Conservation (phyloP, 345 rosid species). For the Gossypioides kirkii region DNA sequence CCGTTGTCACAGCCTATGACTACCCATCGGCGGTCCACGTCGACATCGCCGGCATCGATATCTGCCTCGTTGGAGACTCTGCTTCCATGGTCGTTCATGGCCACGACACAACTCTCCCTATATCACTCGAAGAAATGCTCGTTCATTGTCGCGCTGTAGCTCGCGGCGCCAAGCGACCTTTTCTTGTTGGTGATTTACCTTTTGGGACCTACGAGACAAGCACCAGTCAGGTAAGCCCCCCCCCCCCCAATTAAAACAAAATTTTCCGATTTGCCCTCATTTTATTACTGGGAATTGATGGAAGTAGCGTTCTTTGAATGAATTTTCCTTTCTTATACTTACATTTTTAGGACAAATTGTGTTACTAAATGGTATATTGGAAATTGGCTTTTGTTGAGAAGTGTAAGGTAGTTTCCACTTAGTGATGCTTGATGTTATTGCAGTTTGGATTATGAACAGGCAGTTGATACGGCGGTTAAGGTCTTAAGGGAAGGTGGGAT, state of each 20-base stretch:
- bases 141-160: constrained; percentile 87
- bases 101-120: constrained; percentile 88
- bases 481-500: constrained; percentile 85
- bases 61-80: constrained; percentile 86
- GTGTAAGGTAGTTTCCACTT: neutral
- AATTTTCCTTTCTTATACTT: neutral
- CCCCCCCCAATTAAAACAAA: neutral
- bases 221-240: constrained; percentile 43
- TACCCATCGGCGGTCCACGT: constrained; percentile 85
- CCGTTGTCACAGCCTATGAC: constrained; percentile 79
- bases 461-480: constrained; percentile 80
- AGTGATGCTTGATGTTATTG: constrained; percentile 4
- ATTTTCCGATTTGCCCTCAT: neutral
- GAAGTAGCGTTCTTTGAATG: neutral
- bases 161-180: constrained; percentile 70
- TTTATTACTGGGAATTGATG: neutral
- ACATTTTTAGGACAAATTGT: neutral
- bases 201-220: constrained; percentile 85
- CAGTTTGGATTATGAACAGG: constrained; percentile 39
- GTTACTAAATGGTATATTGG: neutral
- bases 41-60: constrained; percentile 75
- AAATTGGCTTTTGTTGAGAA: neutral
- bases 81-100: constrained; percentile 98
- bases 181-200: constrained; percentile 92
- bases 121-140: constrained; percentile 88